Conservation (phyloP, 495 filamentous ascomycete species). For the Physcia stellaris region DNA sequence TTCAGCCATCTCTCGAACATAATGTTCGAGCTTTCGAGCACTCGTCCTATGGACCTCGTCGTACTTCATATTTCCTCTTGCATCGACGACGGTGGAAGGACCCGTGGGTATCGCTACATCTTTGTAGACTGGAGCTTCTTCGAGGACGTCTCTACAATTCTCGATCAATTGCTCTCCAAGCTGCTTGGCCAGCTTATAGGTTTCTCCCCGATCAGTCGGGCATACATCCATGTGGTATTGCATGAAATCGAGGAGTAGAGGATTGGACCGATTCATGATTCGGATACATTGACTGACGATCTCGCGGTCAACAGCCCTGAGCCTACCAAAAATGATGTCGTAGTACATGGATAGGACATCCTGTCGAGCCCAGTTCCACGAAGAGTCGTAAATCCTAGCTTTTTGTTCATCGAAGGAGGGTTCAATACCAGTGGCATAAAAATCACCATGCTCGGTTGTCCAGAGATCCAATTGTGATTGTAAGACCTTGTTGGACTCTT, state of each 20-base stretch:
- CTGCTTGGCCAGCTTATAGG: slow-evolving; percentile 90
- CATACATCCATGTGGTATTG: slow-evolving; percentile 99
- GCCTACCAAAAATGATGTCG: slow-evolving; percentile 94
- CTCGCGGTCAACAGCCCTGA: slow-evolving; percentile 87
- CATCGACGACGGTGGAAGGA: slow-evolving; percentile 79
- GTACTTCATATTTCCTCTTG: slow-evolving; percentile 78
- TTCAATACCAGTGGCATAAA: slow-evolving; percentile 89
- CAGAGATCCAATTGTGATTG: slow-evolving; percentile 91
- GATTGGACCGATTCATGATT: slow-evolving; percentile 98
- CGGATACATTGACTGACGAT: slow-evolving; percentile 97
- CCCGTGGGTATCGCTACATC: slow-evolving; percentile 87
- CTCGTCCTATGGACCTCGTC: slow-evolving; percentile 77
- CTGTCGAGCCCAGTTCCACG: slow-evolving; percentile 98
- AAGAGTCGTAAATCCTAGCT: slow-evolving; percentile 92
- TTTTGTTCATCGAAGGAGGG: slow-evolving; percentile 87
- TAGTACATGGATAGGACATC: slow-evolving; percentile 98
- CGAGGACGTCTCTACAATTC: slow-evolving; percentile 89
- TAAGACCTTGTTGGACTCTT: slow-evolving; percentile 70
- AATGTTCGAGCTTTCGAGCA: slow-evolving; percentile 94
- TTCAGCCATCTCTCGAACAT: slow-evolving; percentile 97
- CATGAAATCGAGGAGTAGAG: slow-evolving; percentile 93
- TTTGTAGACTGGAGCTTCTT: slow-evolving; percentile 76
- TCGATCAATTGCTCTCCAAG: slow-evolving; percentile 92
- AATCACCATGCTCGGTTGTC: slow-evolving; percentile 88
- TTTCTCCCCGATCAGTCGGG: slow-evolving; percentile 91